Evolutionary conservation across 2,329 filamentous ascomycete genomes (phyloP).

Genomic region (Bisporella sp.): DNA sequence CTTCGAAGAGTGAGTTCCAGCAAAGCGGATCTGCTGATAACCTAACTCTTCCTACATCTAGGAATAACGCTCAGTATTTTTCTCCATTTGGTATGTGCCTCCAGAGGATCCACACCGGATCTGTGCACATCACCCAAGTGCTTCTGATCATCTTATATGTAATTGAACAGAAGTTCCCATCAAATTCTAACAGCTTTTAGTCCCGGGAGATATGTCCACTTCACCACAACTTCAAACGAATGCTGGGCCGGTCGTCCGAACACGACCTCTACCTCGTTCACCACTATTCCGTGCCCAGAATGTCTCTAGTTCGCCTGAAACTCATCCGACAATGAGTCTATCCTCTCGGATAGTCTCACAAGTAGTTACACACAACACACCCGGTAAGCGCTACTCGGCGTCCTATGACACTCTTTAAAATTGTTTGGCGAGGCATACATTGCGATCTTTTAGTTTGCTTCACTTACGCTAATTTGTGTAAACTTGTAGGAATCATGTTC

Average conservation of each 20-base stretch:
- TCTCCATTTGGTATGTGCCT: conserved; percentile 15
- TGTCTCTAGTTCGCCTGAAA: conserved; percentile 25
- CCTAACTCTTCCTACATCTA: conserved; percentile 3
- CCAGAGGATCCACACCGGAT: background rate
- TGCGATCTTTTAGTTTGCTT: too few relatives aligned
- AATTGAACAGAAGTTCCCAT: too few relatives aligned
- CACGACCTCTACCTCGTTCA: conserved; percentile 22
- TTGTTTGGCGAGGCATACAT: too few relatives aligned
- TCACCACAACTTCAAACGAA: conserved; percentile 14
- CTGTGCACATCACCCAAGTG: background rate
- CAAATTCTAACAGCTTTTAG: conserved; percentile 10
- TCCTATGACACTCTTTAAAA: too few relatives aligned
- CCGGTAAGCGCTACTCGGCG: background rate
- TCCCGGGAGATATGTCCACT: conserved; percentile 22
- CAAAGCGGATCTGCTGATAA: conserved; percentile 24
- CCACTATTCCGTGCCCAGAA: conserved; percentile 27
- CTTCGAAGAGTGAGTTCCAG: conserved; percentile 21
- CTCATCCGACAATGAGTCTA: conserved; percentile 13
- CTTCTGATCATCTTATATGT: too few relatives aligned
- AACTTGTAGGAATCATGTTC: conserved; percentile 19
- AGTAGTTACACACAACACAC: conserved; percentile 18
- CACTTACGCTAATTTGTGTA: too few relatives aligned
- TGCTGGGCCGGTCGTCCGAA: conserved; percentile 3
- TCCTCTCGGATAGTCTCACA: conserved; percentile 19
- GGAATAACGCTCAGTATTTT: conserved; percentile 6